A percentile compares a stretch with the other conserved stretches of the same genome.
phyloP scores from a whole-genome alignment of 164 flowering plant genomes.

The Tetrastigma voinierianum region DNA sequence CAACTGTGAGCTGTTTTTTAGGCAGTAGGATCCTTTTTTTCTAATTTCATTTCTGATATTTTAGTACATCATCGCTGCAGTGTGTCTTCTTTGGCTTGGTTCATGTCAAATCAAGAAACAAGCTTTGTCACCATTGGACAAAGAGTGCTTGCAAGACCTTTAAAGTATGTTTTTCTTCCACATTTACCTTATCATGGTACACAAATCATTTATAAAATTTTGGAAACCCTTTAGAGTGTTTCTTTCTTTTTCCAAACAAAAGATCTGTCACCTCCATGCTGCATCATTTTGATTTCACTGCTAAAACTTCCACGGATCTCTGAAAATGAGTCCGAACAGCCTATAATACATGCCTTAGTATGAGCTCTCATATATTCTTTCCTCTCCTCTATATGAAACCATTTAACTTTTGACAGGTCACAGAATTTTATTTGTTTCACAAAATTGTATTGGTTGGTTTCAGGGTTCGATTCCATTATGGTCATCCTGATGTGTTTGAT shows the following conservation, averaged over 20 bases:
- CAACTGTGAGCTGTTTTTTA: neutral
- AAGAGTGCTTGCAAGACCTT: conserved; percentile 92
- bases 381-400: too few relatives aligned
- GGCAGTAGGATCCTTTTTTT: neutral
- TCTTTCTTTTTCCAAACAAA: too few relatives aligned
- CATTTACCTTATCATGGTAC: neutral
- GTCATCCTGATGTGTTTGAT: conserved; percentile 99
- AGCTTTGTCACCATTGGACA: conserved; percentile 98
- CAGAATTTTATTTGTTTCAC: neutral
- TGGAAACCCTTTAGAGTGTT: too few relatives aligned
- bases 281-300: too few relatives aligned
- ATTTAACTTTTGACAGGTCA: too few relatives aligned
- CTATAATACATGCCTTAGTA: too few relatives aligned
- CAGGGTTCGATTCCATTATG: conserved; percentile 98
- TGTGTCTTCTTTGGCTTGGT: conserved; percentile 99
- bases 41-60: conserved; percentile 13
- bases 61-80: conserved; percentile 40
- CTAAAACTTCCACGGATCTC: too few relatives aligned
- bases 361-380: neutral
- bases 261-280: too few relatives aligned
- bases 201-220: neutral
- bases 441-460: conserved; percentile 16
- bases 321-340: too few relatives aligned
- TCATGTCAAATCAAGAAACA: conserved; percentile 98
- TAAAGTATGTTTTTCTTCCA: conserved; percentile 58